Conservation (phyloP, 2,329 filamentous ascomycete genomes). For the Sarocladiaceae sp. region DNA sequence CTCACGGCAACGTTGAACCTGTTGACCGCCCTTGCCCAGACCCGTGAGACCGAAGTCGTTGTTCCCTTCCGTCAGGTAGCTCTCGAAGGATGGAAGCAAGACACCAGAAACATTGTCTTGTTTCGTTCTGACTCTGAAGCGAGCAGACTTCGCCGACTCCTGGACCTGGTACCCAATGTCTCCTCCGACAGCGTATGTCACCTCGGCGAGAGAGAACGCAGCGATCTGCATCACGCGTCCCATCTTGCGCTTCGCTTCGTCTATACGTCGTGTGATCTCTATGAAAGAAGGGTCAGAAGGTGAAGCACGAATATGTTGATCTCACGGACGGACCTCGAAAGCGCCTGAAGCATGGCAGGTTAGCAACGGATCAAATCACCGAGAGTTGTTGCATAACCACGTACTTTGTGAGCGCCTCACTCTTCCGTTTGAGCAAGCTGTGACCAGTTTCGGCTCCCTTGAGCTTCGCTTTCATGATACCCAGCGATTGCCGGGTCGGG, state of each 20-base stretch:
- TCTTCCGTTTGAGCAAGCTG: slow-evolving; percentile 94
- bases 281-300: slow-evolving; percentile 11
- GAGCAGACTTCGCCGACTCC: slow-evolving; percentile 86
- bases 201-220: slow-evolving; percentile 93
- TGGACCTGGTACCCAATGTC: slow-evolving; percentile 97
- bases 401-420: slow-evolving; percentile 94
- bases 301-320: neutral
- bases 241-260: slow-evolving; percentile 99
- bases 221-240: slow-evolving; percentile 98
- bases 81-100: slow-evolving; percentile 87
- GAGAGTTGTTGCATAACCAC: slow-evolving; percentile 18
- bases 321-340: slow-evolving; percentile 79
- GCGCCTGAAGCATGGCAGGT: slow-evolving; percentile 48
- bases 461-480: slow-evolving; percentile 95
- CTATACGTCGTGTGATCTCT: slow-evolving; percentile 96
- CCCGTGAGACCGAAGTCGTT: slow-evolving; percentile 96
- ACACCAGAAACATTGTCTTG: slow-evolving; percentile 99
- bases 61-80: slow-evolving; percentile 78
- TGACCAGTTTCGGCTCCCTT: slow-evolving; percentile 90
- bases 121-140: slow-evolving; percentile 88
- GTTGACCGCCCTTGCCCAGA: slow-evolving; percentile 92
- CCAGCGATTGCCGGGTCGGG: slow-evolving; percentile 92
- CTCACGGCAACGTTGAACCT: slow-evolving; percentile 90
- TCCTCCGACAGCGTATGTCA: slow-evolving; percentile 92
- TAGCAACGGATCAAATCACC: neutral